These are phyloP conservation scores for Pythium aristosporum DNA, from an alignment of 352 stramenopile species.

Conservation along the genomic window DNA sequence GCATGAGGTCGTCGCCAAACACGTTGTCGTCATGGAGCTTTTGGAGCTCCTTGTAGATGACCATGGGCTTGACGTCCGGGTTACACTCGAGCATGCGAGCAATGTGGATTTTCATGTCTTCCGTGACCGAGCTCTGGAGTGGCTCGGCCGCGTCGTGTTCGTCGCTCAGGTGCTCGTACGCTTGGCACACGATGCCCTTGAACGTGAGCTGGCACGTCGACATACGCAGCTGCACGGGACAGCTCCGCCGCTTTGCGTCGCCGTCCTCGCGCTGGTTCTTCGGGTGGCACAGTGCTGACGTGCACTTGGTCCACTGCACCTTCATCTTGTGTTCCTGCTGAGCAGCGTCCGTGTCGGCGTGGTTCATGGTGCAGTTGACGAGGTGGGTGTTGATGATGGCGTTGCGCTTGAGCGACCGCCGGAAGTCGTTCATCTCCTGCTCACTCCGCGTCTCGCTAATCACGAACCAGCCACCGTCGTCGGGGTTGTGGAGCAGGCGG, in stretches of 20 bases:
- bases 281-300: conserved; percentile 74
- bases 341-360: conserved; percentile 40
- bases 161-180: conserved; percentile 75
- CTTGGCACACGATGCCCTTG: conserved; percentile 66
- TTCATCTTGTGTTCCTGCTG: conserved; percentile 82
- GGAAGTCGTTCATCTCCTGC: conserved; percentile 72
- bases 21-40: conserved; percentile 47
- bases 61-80: conserved; percentile 70
- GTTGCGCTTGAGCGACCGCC: conserved; percentile 75
- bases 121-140: conserved; percentile 66
- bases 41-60: conserved; percentile 71
- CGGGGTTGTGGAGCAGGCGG: conserved; percentile 71
- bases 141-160: conserved; percentile 76
- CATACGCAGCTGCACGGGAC: conserved; percentile 77
- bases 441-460: conserved; percentile 76
- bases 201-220: conserved; percentile 81
- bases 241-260: conserved; percentile 37
- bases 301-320: conserved; percentile 84
- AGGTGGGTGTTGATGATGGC: conserved; percentile 85
- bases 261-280: conserved; percentile 30
- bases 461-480: conserved; percentile 76
- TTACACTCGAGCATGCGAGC: conserved; percentile 64
- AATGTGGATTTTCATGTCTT: conserved; percentile 77
- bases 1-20: conserved; percentile 78
- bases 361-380: conserved; percentile 82